A percentile compares a stretch with the other conserved stretches of the same genome.
Evolutionary conservation across 192 early-diverging fungal species (phyloP).

Genomic region (Entophlyctis luteolus): DNA sequence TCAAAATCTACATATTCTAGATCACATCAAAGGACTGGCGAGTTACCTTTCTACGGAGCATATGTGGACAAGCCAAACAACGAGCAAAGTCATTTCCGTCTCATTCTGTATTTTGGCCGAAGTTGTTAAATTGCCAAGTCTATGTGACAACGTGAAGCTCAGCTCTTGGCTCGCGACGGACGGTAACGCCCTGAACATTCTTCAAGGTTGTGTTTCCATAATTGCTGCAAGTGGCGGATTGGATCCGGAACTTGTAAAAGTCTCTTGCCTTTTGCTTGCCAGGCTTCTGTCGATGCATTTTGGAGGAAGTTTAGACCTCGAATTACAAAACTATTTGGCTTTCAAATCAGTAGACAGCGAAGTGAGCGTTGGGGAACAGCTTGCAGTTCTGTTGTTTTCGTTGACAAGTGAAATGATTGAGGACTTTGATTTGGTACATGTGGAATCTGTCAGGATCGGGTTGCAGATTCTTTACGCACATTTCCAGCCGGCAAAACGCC

Average conservation of each 20-base stretch:
- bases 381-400: slow-evolving; percentile 11
- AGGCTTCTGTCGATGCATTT: slow-evolving; percentile 29
- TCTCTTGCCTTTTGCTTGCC: slow-evolving; percentile 11
- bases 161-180: neutral
- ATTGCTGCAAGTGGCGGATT: neutral
- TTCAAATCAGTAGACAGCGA: neutral
- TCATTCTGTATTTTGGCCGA: neutral
- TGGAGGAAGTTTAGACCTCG: slow-evolving; percentile 16
- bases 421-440: slow-evolving; percentile 9
- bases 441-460: slow-evolving; percentile 28
- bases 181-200: neutral
- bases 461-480: slow-evolving; percentile 31
- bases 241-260: neutral
- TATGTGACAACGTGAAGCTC: neutral
- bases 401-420: neutral
- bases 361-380: neutral
- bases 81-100: neutral
- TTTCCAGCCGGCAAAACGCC: slow-evolving; percentile 26
- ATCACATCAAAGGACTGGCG: slow-evolving; percentile 2
- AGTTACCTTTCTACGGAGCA: neutral
- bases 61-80: neutral
- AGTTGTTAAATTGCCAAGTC: neutral
- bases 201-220: neutral
- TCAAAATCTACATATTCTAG: slow-evolving; percentile 7
- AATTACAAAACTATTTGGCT: slow-evolving; percentile 22